Percentiles rank a stretch among this genome's conserved stretches.
These are phyloP conservation scores for Penstemon barbatus DNA, from an alignment of 257 asterid genomes.

Conservation along the genomic window DNA sequence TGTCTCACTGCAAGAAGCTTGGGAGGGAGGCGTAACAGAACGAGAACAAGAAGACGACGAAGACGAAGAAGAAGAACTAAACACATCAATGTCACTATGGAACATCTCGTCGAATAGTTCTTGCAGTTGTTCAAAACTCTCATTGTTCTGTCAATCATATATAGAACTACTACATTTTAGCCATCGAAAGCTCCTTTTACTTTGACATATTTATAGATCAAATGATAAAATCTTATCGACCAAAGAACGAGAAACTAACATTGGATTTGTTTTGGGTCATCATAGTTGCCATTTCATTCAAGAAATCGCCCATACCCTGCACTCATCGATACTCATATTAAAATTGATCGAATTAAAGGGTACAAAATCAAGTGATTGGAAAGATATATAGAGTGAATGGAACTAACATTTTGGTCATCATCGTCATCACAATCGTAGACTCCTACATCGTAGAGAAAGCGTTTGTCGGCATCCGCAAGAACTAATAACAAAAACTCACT, in stretches of 20 bases:
- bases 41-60: constrained; percentile 32
- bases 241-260: constrained; percentile 45
- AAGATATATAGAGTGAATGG: not conserved
- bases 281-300: constrained; percentile 83
- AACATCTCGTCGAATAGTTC: constrained; percentile 63
- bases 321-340: no score
- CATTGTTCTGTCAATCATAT: constrained; percentile 49
- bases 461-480: constrained; percentile 69
- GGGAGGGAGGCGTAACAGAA: constrained; percentile 29
- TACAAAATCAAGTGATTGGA: not conserved
- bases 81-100: constrained; percentile 46
- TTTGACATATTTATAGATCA: not conserved
- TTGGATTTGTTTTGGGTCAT: constrained; percentile 59
- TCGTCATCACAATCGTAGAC: constrained; percentile 77
- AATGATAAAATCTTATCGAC: not conserved
- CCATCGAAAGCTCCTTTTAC: not conserved
- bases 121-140: constrained; percentile 68
- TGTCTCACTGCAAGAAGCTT: constrained; percentile 29
- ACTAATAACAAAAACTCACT: constrained; percentile 48
- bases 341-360: no score
- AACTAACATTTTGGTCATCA: constrained; percentile 61
- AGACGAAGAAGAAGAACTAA: constrained; percentile 34
- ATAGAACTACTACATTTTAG: constrained; percentile 31
- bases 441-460: constrained; percentile 88
- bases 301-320: constrained; percentile 92